These are phyloP conservation scores for Kodamaea ohmeri DNA, from an alignment of 1,139 yeast genomes.

Conservation along the genomic window DNA sequence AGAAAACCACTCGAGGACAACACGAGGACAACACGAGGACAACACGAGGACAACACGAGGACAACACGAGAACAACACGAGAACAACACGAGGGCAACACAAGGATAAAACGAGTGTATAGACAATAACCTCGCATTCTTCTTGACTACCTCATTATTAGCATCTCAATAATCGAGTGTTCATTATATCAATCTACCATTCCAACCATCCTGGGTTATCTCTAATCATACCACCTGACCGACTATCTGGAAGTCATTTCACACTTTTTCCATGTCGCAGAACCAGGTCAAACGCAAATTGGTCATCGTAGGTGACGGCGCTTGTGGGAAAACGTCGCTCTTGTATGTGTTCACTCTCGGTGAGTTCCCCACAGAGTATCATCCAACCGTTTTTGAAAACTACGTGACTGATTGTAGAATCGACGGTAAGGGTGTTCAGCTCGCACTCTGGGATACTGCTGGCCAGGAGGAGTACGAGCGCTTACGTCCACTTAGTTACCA, in stretches of 20 bases:
- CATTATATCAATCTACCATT: too few relatives aligned
- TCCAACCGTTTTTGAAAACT: slow-evolving; percentile 94
- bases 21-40: too few relatives aligned
- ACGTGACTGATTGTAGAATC: slow-evolving; percentile 88
- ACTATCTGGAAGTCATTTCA: background rate
- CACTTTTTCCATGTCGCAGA: slow-evolving; percentile 5
- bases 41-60: too few relatives aligned
- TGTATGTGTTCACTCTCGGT: slow-evolving; percentile 89
- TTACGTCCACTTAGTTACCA: slow-evolving; percentile 80
- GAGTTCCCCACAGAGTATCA: slow-evolving; percentile 83
- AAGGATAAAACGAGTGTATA: too few relatives aligned
- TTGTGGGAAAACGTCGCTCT: slow-evolving; percentile 86
- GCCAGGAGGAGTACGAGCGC: slow-evolving; percentile 87
- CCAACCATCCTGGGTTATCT: too few relatives aligned
- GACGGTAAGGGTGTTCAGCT: slow-evolving; percentile 89
- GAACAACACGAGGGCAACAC: too few relatives aligned
- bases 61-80: too few relatives aligned
- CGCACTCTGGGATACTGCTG: slow-evolving; percentile 96
- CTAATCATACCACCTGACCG: too few relatives aligned
- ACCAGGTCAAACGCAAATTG: slow-evolving; percentile 50
- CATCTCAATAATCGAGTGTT: too few relatives aligned
- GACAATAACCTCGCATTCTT: too few relatives aligned
- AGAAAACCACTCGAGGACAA: too few relatives aligned
- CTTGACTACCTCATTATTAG: too few relatives aligned
- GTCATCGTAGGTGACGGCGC: slow-evolving; percentile 97